Conservation (phyloP, 2,329 filamentous ascomycete species). For the Alternaria sp. region DNA sequence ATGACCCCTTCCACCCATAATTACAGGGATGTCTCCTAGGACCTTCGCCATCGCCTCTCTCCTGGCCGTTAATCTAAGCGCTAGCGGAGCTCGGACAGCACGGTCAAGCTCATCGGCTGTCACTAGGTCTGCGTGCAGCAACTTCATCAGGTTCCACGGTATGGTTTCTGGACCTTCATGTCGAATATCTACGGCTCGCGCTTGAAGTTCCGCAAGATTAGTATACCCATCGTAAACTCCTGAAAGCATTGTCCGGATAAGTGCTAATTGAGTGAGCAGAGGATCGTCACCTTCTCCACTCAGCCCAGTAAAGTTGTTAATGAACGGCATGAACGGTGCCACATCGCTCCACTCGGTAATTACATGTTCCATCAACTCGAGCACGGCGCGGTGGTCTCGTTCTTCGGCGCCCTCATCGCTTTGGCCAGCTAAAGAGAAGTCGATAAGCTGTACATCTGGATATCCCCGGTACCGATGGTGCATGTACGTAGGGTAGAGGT, state of each 20-base stretch:
- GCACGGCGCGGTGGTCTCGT: slow-evolving; percentile 8
- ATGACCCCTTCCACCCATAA: background rate
- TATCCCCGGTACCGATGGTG: slow-evolving; percentile 20
- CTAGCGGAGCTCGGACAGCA: slow-evolving; percentile 1
- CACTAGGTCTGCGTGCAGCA: slow-evolving; percentile 20
- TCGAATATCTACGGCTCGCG: slow-evolving; percentile 9
- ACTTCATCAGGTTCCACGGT: slow-evolving; percentile 2
- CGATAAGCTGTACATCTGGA: slow-evolving; percentile 20
- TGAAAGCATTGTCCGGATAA: background rate
- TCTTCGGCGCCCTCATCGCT: background rate
- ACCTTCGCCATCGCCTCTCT: slow-evolving; percentile 6
- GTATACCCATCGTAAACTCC: background rate
- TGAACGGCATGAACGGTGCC: background rate
- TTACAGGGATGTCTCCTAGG: background rate
- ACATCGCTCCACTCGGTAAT: slow-evolving; percentile 17
- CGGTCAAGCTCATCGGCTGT: slow-evolving; percentile 1
- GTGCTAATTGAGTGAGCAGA: background rate
- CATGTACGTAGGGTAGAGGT: slow-evolving; percentile 11
- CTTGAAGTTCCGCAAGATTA: background rate
- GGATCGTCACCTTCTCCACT: background rate
- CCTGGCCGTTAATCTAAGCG: slow-evolving; percentile 1
- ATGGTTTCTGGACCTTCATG: slow-evolving; percentile 12
- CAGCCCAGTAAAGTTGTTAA: too few relatives aligned
- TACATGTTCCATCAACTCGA: slow-evolving; percentile 10
- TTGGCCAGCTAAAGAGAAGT: slow-evolving; percentile 1